Conservation (phyloP, 2,329 filamentous ascomycete genomes). For the Fusarium sp. region DNA sequence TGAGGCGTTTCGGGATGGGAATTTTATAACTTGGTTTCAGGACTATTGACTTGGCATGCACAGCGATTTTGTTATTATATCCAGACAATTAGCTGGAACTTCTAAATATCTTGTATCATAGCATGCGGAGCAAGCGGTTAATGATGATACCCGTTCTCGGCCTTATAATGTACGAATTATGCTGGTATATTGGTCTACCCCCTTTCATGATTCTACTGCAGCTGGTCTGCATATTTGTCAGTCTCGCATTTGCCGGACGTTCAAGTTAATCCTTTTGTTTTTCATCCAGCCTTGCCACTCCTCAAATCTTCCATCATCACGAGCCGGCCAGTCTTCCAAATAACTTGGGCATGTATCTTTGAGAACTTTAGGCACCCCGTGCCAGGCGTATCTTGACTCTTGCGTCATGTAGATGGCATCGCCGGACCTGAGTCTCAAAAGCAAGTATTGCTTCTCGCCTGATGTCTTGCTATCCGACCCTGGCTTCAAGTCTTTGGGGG, state of each 20-base stretch:
- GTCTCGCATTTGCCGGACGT: slow-evolving; percentile 88
- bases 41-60: background rate
- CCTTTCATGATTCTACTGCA: background rate
- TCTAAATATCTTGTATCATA: slow-evolving; percentile 1
- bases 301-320: slow-evolving; percentile 64
- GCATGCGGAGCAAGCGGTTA: slow-evolving; percentile 5
- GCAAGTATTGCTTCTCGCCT: slow-evolving; percentile 63
- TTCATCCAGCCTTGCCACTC: slow-evolving; percentile 90
- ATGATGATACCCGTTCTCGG: background rate
- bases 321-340: slow-evolving; percentile 79
- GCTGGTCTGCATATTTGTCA: slow-evolving; percentile 38
- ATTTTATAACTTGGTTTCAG: background rate
- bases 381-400: slow-evolving; percentile 89
- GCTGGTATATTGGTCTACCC: background rate
- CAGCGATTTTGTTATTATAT: background rate
- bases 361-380: slow-evolving; percentile 91
- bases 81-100: background rate
- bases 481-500: slow-evolving; percentile 63
- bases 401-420: slow-evolving; percentile 93
- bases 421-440: slow-evolving; percentile 81
- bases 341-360: slow-evolving; percentile 82
- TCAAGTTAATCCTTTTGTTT: slow-evolving; percentile 89
- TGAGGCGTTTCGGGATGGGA: slow-evolving; percentile 9
- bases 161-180: background rate
- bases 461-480: slow-evolving; percentile 36